A percentile compares a stretch with the other conserved stretches of the same genome.
These are phyloP conservation scores for Pythium angustatum DNA, from an alignment of 352 stramenopile genomes.

Conservation along the genomic window DNA sequence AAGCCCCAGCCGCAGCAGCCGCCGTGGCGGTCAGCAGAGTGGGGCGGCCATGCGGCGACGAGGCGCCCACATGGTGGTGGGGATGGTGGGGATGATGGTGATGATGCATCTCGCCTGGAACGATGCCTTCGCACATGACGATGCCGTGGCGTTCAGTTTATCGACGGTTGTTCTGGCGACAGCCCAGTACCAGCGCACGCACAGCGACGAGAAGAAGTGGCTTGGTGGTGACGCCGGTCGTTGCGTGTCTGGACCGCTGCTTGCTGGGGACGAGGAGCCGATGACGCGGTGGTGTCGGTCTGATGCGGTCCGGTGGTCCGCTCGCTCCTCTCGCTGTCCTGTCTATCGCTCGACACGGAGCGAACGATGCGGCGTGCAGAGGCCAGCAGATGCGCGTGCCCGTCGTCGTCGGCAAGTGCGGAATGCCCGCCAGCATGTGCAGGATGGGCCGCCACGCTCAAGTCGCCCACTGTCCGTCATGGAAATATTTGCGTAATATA, in stretches of 20 bases:
- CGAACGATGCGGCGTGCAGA: background rate
- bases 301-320: background rate
- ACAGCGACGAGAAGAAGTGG: no score
- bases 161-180: no score
- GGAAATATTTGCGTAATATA: background rate
- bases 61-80: slow-evolving; percentile 4
- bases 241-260: no score
- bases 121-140: slow-evolving; percentile 17
- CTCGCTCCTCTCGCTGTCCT: background rate
- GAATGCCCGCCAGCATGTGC: background rate
- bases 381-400: background rate
- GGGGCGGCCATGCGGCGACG: slow-evolving; percentile 7
- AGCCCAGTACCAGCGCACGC: no score
- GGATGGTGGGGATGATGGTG: no score
- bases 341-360: background rate
- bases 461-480: no score
- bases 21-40: background rate
- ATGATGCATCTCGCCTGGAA: background rate
- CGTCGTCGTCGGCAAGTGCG: background rate
- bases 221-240: no score
- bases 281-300: background rate
- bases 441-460: no score
- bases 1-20: background rate
- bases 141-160: background rate
- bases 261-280: no score